Evolutionary conservation across 768 basidiomycete genomes (phyloP).

Genomic region (Naganishia onofrii): DNA sequence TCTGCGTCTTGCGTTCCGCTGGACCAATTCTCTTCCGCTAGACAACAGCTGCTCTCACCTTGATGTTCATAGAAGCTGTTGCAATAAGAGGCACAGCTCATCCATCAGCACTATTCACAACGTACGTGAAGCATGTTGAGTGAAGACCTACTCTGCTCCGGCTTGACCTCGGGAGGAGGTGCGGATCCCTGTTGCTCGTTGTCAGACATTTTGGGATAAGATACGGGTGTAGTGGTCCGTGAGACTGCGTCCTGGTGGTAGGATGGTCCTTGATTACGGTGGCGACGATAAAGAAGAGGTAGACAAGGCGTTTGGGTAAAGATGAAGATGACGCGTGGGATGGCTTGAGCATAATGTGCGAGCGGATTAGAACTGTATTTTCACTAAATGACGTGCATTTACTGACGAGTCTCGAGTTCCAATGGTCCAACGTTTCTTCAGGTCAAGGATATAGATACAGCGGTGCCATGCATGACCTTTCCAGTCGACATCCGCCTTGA

Average conservation of each 20-base stretch:
- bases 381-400: no score
- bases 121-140: neutral
- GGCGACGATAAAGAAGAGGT: neutral
- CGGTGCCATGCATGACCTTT: no score
- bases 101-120: neutral
- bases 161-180: constrained; percentile 30
- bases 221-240: neutral
- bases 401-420: no score
- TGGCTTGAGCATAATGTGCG: neutral
- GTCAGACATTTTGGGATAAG: constrained; percentile 28
- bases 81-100: neutral
- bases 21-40: no score
- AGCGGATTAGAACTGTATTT: no score
- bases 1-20: neutral
- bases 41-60: constrained; percentile 15
- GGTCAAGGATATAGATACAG: no score
- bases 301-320: neutral
- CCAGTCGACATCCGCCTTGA: neutral
- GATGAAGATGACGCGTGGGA: neutral
- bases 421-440: no score
- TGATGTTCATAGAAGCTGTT: constrained; percentile 31
- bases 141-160: constrained; percentile 26
- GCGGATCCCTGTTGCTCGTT: constrained; percentile 27
- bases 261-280: neutral
- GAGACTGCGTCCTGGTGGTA: neutral